Evolutionary conservation across 768 basidiomycete genomes (phyloP), one percentile per base, ranked within the genome.

Genomic region (Austroboletus eburneus): DNA sequence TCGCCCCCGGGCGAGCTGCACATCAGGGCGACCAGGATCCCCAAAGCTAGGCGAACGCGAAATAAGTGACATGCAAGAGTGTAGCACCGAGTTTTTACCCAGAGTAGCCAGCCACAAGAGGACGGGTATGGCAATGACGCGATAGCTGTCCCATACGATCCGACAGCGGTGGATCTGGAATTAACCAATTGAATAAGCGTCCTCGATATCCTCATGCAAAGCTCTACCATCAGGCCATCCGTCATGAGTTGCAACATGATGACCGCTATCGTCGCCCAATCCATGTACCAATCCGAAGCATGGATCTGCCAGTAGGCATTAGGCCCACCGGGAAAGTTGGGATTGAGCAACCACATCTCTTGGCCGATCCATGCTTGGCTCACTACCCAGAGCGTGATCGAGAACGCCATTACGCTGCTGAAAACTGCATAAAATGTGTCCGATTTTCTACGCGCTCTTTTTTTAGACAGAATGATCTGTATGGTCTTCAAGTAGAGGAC

Each of bases 151-250:
- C 67, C 68, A 73, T 29, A 73, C 46, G 21, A 71, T 49, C 32
- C 50, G 65, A 54, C 69, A 70, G 22, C 71, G 73, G 45, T 70
- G 62, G 16, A 74, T 60, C 73, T 74, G 39, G 20, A 69, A 48
- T 5, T 22, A 38, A 40, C 9, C 27, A 17, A 27, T 12, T 61
- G 23, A 58, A 21, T n/a, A 39, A 3, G 8, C 13, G 8, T 24
- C 14, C 13, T 10, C 9, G 6, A 41, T 8, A 17, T 18, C 17
- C 5, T 34, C 1, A 3, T 16, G 2, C 5, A n/a, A 20, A n/a
- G 30, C 24, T 37, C 18, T 40, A 59, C 57, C 58, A 60, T 57
- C 8, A 58, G 48, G 2, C 52, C 72, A 22, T 72, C 69, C 3
- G 63, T 63, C 49, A 72, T 51, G 33, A 71, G 61, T 3, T 71